Conservation (phyloP, 768 basidiomycete species). For the Coprinopsis sp. region DNA sequence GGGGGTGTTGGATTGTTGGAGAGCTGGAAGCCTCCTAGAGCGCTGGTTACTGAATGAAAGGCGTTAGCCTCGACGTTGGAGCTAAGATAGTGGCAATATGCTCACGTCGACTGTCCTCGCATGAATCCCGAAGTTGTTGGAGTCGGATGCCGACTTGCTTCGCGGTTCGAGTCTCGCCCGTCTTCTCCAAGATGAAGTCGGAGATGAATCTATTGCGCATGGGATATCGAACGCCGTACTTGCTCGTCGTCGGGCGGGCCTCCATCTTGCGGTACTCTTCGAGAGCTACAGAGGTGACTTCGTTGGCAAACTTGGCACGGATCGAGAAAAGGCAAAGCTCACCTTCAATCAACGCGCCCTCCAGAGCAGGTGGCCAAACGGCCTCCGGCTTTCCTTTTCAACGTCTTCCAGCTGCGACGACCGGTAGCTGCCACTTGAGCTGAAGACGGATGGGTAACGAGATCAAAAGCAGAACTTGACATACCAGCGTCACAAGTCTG, state of each 20-base stretch:
- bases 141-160: conserved; percentile 79
- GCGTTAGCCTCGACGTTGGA: not conserved
- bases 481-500: conserved; percentile 45
- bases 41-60: not conserved
- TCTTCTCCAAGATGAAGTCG: conserved; percentile 61
- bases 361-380: conserved; percentile 75
- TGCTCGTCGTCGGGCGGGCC: conserved; percentile 52
- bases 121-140: conserved; percentile 71
- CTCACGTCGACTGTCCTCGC: conserved; percentile 40
- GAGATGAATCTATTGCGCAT: conserved; percentile 77
- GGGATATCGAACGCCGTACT: conserved; percentile 65
- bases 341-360: conserved; percentile 72
- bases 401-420: conserved; percentile 69
- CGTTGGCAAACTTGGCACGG: not conserved
- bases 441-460: too few species aligned
- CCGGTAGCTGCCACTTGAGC: conserved; percentile 57
- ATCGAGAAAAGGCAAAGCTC: conserved; percentile 9
- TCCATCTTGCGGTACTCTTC: conserved; percentile 57
- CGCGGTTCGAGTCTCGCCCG: conserved; percentile 62
- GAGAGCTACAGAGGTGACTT: conserved; percentile 37
- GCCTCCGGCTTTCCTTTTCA: conserved; percentile 64
- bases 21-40: not conserved
- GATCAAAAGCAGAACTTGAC: too few species aligned
- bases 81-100: not conserved
- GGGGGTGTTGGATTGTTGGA: conserved; percentile 5